phyloP scores from a whole-genome alignment of 2,329 filamentous ascomycete species.

The Tolypocladium amazonense region DNA sequence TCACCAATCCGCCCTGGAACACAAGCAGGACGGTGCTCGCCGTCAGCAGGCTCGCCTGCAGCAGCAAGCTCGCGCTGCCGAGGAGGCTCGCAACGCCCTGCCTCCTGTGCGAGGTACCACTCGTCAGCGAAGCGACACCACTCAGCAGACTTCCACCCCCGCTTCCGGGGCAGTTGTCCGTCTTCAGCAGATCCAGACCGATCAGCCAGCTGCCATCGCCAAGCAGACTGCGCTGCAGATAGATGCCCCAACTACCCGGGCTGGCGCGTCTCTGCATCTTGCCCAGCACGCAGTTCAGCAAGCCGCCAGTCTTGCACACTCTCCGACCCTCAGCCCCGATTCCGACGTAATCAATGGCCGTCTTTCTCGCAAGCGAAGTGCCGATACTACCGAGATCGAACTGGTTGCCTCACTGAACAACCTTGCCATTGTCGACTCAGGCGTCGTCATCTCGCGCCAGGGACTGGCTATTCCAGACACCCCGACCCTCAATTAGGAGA shows the following conservation, averaged over 20 bases:
- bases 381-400: slow-evolving; percentile 18
- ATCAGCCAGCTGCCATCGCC: neutral
- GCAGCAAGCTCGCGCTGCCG: neutral
- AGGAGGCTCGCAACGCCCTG: neutral
- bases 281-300: neutral
- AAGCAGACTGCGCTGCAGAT: neutral
- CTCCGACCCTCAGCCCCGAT: neutral
- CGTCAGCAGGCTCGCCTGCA: neutral
- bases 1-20: neutral
- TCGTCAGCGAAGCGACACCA: neutral
- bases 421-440: slow-evolving; percentile 1
- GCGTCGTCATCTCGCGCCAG: neutral
- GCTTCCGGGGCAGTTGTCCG: neutral
- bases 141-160: neutral
- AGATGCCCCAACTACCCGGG: neutral
- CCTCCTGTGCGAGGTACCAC: neutral
- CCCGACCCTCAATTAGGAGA: slow-evolving; percentile 1
- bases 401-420: slow-evolving; percentile 14
- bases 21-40: neutral
- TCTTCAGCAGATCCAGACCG: neutral
- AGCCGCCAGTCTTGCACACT: neutral
- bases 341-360: slow-evolving; percentile 15
- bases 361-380: slow-evolving; percentile 17
- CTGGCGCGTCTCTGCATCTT: neutral
- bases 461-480: neutral